Conservation (phyloP, 1,139 yeast genomes). For the Pichia sp. region DNA sequence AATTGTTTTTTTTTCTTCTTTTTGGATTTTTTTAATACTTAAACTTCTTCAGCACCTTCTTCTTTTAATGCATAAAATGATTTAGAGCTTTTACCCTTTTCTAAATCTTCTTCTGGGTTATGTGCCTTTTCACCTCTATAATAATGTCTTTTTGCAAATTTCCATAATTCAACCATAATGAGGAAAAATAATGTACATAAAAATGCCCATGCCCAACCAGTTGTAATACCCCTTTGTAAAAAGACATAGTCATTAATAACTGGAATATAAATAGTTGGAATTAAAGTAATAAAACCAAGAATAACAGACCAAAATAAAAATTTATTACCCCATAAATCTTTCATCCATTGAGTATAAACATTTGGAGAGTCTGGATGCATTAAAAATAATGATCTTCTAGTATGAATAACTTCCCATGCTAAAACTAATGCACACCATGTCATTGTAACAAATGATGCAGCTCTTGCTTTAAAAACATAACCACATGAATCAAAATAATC, state of each 20-base stretch:
- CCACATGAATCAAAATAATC: slow-evolving; percentile 44
- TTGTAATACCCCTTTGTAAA: slow-evolving; percentile 64
- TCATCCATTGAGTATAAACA: slow-evolving; percentile 50
- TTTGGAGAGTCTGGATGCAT: slow-evolving; percentile 66
- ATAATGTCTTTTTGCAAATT: slow-evolving; percentile 57
- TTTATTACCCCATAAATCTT: slow-evolving; percentile 69
- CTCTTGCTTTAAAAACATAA: slow-evolving; percentile 70
- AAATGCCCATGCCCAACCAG: slow-evolving; percentile 80
- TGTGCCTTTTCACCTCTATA: slow-evolving; percentile 34
- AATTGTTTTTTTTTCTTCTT: not conserved
- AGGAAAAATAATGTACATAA: slow-evolving; percentile 59
- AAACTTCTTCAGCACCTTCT: too few relatives aligned
- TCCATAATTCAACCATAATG: slow-evolving; percentile 59
- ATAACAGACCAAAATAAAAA: slow-evolving; percentile 80
- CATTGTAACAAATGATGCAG: slow-evolving; percentile 77
- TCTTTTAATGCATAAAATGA: slow-evolving; percentile 31
- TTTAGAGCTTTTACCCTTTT: slow-evolving; percentile 32
- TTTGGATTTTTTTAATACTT: too few relatives aligned
- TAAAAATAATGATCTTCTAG: slow-evolving; percentile 63
- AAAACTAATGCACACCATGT: slow-evolving; percentile 85
- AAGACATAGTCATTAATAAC: slow-evolving; percentile 77
- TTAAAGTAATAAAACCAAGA: slow-evolving; percentile 62
- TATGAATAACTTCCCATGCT: slow-evolving; percentile 88
- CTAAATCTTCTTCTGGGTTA: slow-evolving; percentile 61
- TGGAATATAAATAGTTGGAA: slow-evolving; percentile 84